Conservation (phyloP, 148 eudicot genomes). For the Heliosperma pusillum region DNA sequence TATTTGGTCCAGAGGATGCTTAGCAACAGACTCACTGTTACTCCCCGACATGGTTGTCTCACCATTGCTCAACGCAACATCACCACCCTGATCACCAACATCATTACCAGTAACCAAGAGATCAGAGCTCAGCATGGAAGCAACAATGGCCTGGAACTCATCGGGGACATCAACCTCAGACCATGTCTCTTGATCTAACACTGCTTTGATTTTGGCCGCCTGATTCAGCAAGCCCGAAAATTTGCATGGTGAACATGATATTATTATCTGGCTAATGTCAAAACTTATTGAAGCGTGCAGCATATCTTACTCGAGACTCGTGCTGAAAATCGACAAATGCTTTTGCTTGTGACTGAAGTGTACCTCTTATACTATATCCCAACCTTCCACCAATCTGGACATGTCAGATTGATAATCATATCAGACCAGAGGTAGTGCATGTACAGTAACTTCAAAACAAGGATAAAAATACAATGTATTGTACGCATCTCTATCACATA, state of each 20-base stretch:
- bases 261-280: background rate
- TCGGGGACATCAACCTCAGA: constrained; percentile 91
- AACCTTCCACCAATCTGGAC: constrained; percentile 99
- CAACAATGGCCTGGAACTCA: constrained; percentile 85
- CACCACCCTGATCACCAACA: constrained; percentile 33
- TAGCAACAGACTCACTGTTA: constrained; percentile 30
- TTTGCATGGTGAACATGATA: constrained; percentile 14
- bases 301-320: constrained; percentile 74
- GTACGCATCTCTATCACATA: constrained; percentile 16
- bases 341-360: constrained; percentile 95
- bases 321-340: constrained; percentile 95
- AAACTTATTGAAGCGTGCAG: constrained; percentile 1
- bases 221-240: constrained; percentile 34
- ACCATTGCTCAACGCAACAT: constrained; percentile 36
- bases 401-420: constrained; percentile 30
- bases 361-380: constrained; percentile 96
- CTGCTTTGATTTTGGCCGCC: constrained; percentile 88
- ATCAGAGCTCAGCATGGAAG: constrained; percentile 56
- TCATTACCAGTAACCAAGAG: constrained; percentile 28
- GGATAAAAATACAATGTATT: background rate
- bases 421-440: constrained; percentile 27
- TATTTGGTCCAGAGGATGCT: constrained; percentile 34
- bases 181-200: constrained; percentile 99
- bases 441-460: constrained; percentile 15
- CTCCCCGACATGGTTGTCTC: constrained; percentile 27